Percentiles rank a stretch among this genome's conserved stretches.
phyloP scores from a whole-genome alignment of 192 early-diverging fungal genomes.

The Endogone sp. region DNA sequence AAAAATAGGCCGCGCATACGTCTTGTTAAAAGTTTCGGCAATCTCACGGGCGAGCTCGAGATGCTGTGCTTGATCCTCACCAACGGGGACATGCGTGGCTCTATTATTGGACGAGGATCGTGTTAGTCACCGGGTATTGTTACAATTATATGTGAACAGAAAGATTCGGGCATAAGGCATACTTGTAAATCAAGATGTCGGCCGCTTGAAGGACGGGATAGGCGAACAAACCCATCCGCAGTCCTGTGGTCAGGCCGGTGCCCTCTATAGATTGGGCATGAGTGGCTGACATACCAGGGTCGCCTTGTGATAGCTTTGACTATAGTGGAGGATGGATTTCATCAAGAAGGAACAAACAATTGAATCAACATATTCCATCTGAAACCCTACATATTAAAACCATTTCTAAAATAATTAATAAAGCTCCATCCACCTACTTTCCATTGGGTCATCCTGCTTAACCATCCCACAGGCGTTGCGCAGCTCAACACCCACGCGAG shows the following conservation, averaged over 20 bases:
- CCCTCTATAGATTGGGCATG: conserved; percentile 41
- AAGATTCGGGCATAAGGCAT: conserved; percentile 1
- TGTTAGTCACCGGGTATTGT: conserved; percentile 10
- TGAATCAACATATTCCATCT: conserved; percentile 10
- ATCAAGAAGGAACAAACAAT: no score
- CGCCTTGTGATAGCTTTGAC: conserved; percentile 30
- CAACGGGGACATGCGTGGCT: conserved; percentile 85
- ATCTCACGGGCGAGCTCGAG: conserved; percentile 84
- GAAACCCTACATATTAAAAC: background rate
- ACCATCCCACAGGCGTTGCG: conserved; percentile 83
- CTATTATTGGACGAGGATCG: conserved; percentile 19
- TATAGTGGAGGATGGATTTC: no score
- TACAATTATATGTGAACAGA: background rate
- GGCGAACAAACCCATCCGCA: conserved; percentile 77
- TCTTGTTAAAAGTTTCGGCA: conserved; percentile 72
- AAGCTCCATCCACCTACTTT: conserved; percentile 46
- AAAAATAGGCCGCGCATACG: conserved; percentile 57
- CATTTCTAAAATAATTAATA: background rate
- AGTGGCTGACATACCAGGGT: conserved; percentile 11
- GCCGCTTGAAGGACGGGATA: conserved; percentile 93
- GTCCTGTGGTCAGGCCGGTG: conserved; percentile 32
- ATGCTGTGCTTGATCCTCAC: conserved; percentile 92
- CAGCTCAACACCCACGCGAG: conserved; percentile 85
- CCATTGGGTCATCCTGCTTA: conserved; percentile 96
- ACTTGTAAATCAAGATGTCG: conserved; percentile 86